Base-by-base conservation (phyloP, 2,329 filamentous ascomycete genomes). In the Stachybotrys chlorohalonatus region DNA sequence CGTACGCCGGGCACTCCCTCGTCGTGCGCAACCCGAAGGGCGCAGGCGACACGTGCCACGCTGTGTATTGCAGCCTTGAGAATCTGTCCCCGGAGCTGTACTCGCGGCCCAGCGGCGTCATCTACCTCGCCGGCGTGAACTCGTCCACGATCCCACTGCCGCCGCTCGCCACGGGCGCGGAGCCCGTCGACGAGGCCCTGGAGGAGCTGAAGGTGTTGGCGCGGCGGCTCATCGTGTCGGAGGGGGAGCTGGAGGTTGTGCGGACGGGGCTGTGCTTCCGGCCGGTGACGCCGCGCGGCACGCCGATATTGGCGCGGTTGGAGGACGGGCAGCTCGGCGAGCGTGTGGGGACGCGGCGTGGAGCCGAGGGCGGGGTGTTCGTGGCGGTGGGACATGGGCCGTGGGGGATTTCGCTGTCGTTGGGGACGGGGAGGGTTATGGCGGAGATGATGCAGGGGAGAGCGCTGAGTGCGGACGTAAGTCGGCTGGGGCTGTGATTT, bases 61-160 rank as follows among this genome's bases (percentile, higher is more conserved):
- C 87, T 1, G 70, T 93, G 3, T 92, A 89, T 63, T 83, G 83
- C 3, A 81, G 79, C 4, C 76, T 82, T 55, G 70, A 70, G 3
- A 77, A 76, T 0, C 90, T 86, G 68, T 83, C 82, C 3, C 86
- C 87, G 0, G 89, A 92, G 67, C 74, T 89, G 11, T 90, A 89
- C 67, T 83, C 83, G 1, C 76, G 89, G 11, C 63, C 79, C 5
- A 82, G 82, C 8, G 85, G 83, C 1, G 80, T 89, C 54, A 80
- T 93, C 17, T 93, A 89, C 67, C 71, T 93, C 39, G 86, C 85
- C 0, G 89, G 89, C 0, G 66, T 92, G 45, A 92, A 93, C 64
- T 81, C 78, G 42, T 71, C 78, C 0, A 66, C 64, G 1, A 76
- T 87, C 5, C 77, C 81, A 0, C 70, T 93, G 9, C 88, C 89